Evolutionary conservation across 805 yeast genomes (phyloP).

Genomic region (Candida anglica): DNA sequence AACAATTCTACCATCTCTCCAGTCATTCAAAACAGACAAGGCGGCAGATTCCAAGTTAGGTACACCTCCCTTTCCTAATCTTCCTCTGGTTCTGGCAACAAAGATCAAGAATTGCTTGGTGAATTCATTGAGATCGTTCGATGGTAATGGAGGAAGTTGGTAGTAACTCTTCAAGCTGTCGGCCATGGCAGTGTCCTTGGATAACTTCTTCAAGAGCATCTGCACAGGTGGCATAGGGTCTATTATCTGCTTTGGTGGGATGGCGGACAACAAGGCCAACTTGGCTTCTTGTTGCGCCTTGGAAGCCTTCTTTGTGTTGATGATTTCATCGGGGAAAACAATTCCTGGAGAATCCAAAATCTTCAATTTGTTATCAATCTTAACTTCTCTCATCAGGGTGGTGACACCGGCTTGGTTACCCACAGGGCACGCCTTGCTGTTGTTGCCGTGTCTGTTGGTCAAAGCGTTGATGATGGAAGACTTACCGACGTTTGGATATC

Average conservation of each 20-base stretch:
- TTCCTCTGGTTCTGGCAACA: slow-evolving; percentile 88
- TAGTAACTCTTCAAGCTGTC: slow-evolving; percentile 71
- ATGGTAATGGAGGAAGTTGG: slow-evolving; percentile 75
- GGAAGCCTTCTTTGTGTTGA: slow-evolving; percentile 37
- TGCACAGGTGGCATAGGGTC: slow-evolving; percentile 86
- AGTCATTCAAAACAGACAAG: slow-evolving; percentile 75
- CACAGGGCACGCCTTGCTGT: slow-evolving; percentile 81
- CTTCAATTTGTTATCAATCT: slow-evolving; percentile 84
- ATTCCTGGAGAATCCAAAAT: slow-evolving; percentile 96
- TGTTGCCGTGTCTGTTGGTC: slow-evolving; percentile 73
- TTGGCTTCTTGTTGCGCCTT: slow-evolving; percentile 80
- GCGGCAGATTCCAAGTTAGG: slow-evolving; percentile 90
- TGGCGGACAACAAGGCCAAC: slow-evolving; percentile 78
- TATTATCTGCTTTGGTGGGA: slow-evolving; percentile 78
- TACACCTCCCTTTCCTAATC: slow-evolving; percentile 88
- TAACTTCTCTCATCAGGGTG: slow-evolving; percentile 85
- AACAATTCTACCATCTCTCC: slow-evolving; percentile 93
- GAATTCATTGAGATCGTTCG: slow-evolving; percentile 67
- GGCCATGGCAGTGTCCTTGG: slow-evolving; percentile 73
- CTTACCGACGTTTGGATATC: slow-evolving; percentile 97
- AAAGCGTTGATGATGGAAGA: slow-evolving; percentile 91
- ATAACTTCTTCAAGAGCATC: slow-evolving; percentile 68
- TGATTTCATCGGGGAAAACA: slow-evolving; percentile 74
- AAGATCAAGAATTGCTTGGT: slow-evolving; percentile 86
- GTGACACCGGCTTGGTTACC: slow-evolving; percentile 99